Evolutionary conservation across 805 yeast species (phyloP).

Genomic region (Candida tibetensis): DNA sequence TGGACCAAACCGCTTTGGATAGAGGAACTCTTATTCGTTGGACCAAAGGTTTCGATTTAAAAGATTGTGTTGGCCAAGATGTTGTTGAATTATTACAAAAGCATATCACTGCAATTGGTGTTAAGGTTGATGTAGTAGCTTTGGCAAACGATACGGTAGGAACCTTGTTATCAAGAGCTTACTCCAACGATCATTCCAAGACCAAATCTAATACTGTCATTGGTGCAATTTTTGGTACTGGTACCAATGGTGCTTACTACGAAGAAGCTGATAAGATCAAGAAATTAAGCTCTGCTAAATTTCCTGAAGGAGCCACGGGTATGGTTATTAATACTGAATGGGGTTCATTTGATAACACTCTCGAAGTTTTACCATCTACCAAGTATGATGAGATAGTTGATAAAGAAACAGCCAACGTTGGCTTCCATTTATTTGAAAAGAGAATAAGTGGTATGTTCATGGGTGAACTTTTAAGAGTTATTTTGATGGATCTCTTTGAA

Average conservation of each 20-base stretch:
- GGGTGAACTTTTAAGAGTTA: slow-evolving; percentile 82
- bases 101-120: slow-evolving; percentile 56
- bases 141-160: slow-evolving; percentile 96
- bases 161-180: slow-evolving; percentile 83
- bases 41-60: slow-evolving; percentile 93
- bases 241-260: slow-evolving; percentile 93
- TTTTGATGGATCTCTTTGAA: slow-evolving; percentile 64
- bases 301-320: slow-evolving; percentile 48
- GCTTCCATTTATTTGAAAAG: slow-evolving; percentile 89
- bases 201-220: slow-evolving; percentile 73
- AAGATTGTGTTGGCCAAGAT: slow-evolving; percentile 82
- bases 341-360: slow-evolving; percentile 93
- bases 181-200: slow-evolving; percentile 59
- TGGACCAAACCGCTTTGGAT: slow-evolving; percentile 75
- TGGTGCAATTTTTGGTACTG: slow-evolving; percentile 95
- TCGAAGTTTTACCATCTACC: slow-evolving; percentile 72
- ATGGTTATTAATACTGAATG: slow-evolving; percentile 96
- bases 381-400: slow-evolving; percentile 75
- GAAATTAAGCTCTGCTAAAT: slow-evolving; percentile 50
- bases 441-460: slow-evolving; percentile 89
- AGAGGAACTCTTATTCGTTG: slow-evolving; percentile 85
- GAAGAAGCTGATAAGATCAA: slow-evolving; percentile 72
- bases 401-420: slow-evolving; percentile 71
- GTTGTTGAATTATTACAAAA: slow-evolving; percentile 71
- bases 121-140: slow-evolving; percentile 76